phyloP scores from a whole-genome alignment of 345 rosid genomes.

The Eucalyptus erythrocorys region DNA sequence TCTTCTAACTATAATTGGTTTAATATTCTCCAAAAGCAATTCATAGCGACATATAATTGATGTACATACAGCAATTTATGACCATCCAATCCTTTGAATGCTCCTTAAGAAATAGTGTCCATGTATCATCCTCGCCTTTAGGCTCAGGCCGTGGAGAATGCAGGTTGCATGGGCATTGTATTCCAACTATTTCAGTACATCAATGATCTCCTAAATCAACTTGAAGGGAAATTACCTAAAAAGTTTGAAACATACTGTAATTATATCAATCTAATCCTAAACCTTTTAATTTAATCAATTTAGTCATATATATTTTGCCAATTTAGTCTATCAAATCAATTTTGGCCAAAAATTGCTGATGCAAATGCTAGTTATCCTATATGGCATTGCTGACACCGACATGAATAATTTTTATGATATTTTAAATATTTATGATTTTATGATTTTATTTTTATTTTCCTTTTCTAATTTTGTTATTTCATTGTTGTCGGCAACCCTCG shows the following conservation, averaged over 20 bases:
- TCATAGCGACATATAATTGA: not conserved
- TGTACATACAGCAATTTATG: not conserved
- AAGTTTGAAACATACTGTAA: no score
- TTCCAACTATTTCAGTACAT: not conserved
- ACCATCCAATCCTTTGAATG: not conserved
- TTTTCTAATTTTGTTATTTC: no score
- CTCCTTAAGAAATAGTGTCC: not conserved
- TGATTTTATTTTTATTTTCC: no score
- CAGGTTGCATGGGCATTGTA: not conserved
- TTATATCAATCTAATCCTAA: no score
- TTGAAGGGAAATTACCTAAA: not conserved
- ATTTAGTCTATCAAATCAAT: no score
- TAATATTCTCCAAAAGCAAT: not conserved
- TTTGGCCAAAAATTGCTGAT: no score
- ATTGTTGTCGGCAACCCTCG: no score
- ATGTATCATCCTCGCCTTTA: not conserved
- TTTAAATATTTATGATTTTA: no score
- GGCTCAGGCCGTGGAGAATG: not conserved
- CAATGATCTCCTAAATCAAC: not conserved
- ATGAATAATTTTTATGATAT: no score
- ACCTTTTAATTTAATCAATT: no score
- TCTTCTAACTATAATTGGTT: not conserved
- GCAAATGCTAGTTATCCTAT: rapidly evolving
- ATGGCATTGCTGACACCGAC: rapidly evolving
- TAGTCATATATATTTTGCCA: no score